Conservation (phyloP, 2,329 filamentous ascomycete genomes). For the Plenodomus lindquistii region DNA sequence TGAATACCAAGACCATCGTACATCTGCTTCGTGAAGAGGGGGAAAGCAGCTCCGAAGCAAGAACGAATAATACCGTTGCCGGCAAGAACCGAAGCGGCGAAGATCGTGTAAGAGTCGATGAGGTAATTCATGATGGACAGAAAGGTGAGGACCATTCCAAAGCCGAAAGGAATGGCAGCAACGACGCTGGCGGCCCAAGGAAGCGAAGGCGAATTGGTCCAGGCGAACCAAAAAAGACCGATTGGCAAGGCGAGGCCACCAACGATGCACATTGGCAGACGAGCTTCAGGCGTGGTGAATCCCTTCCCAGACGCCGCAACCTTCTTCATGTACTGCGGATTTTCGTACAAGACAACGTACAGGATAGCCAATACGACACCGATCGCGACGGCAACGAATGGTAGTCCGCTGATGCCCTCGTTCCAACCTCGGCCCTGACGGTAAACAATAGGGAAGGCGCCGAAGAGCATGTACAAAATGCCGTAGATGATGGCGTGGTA, state of each 20-base stretch:
- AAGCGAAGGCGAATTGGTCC: slow-evolving; percentile 53
- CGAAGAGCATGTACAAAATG: slow-evolving; percentile 55
- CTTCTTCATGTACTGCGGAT: slow-evolving; percentile 43
- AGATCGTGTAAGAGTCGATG: slow-evolving; percentile 65
- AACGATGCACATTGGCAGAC: slow-evolving; percentile 64
- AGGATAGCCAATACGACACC: slow-evolving; percentile 65
- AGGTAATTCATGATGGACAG: slow-evolving; percentile 53
- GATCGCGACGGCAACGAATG: slow-evolving; percentile 70
- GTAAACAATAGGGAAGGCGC: slow-evolving; percentile 64
- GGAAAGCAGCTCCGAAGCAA: slow-evolving; percentile 76
- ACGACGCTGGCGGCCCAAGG: slow-evolving; percentile 62
- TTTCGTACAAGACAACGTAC: slow-evolving; percentile 51
- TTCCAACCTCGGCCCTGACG: slow-evolving; percentile 50
- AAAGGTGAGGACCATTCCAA: slow-evolving; percentile 68
- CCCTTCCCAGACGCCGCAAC: slow-evolving; percentile 54
- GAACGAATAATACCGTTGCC: slow-evolving; percentile 81
- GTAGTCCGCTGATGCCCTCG: slow-evolving; percentile 42
- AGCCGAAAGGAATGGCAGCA: slow-evolving; percentile 58
- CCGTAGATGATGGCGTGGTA: slow-evolving; percentile 63
- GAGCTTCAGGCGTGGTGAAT: slow-evolving; percentile 67
- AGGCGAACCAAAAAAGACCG: slow-evolving; percentile 50
- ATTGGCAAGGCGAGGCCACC: slow-evolving; percentile 64
- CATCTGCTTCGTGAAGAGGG: slow-evolving; percentile 74
- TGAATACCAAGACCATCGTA: slow-evolving; percentile 61
- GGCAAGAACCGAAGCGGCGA: slow-evolving; percentile 74